Base-by-base conservation (phyloP, 2,329 filamentous ascomycete species). In the Scopulariopsis brevicaulis region DNA sequence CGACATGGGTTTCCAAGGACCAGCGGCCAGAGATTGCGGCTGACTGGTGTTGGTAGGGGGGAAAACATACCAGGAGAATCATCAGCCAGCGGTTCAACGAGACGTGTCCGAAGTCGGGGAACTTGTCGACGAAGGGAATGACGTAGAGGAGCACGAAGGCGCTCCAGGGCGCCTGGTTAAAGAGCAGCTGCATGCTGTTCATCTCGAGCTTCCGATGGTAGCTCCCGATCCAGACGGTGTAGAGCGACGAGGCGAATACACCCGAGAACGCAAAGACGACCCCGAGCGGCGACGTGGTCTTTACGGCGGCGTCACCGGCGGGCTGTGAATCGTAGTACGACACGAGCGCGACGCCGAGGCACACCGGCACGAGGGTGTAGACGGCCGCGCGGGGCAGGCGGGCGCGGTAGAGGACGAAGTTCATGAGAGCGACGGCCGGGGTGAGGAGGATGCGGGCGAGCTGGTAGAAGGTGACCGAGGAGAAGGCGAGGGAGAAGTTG, bases 391-490 rank as follows among this genome's bases (percentile, higher is more conserved):
- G 68, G 7, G 84, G 82, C 12, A 87, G 75, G 0, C 73, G 79
- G 28, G 78, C 73, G 61, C 74, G 70, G 70, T 86, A 85, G 35
- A 87, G 72, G 24, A 83, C 66, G 63, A 75, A 85, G 69, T 87
- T 87, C 75, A 88, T 81, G 18, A 81, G 67, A 4, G 83, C 84
- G 22, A 86, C 83, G 51, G 76, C 77, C 3, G 85, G 85, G 1
- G 85, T 87, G 32, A 87, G 76, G 14, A 87, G 73, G 59, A 87
- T 85, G 25, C 84, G 80, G 4, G 82, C 83, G 54, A 87, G 79
- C 68, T 89, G 85, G 68, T 87, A 88, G 67, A 88, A 87, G 50
- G 83, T 84, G 50, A 88, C 81, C 55, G 80, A 80, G 24, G 84
- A 87, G 67, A 82, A 86, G 34, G 84, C 84, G 51, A 89, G 74